Evolutionary conservation across 202 grass and related monocot species (phyloP), one percentile per base, ranked within the genome.

Genomic region (Musa balbisiana): DNA sequence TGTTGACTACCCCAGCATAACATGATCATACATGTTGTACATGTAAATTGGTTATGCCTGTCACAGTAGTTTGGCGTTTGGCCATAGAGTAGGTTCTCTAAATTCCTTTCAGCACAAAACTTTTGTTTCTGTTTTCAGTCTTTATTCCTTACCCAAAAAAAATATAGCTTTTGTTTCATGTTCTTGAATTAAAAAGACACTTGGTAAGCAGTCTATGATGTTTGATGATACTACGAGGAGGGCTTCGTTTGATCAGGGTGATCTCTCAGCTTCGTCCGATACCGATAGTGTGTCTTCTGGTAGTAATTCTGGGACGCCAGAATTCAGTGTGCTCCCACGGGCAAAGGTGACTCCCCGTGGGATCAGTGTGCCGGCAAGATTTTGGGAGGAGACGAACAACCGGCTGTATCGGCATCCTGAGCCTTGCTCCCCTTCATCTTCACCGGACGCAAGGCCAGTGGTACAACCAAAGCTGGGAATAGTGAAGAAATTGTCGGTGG

Each of bases 261-360:
- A 95, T 50, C 82, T 88, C 78, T 72, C 89, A 73, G 85, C 93
- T 75, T 95, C 94, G 2, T 93, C 95, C 0, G 95, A 99, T 71
- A 95, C 95, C 1, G 95, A 99, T 65, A 99, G 95, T n/a, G 84
- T 87, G 58, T 99, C 95, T 2, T 99, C 91, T 53, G 95, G 89
- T 58, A 94, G 91, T 82, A 81, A 94, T 87, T 91, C 89, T 2
- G 87, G 87, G 52, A 91, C 95, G 9, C 87, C 83, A 25, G 85
- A 93, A 11, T 78, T 87, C 11, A 50, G 69, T 23, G 51, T 88
- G 51, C 56, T 79, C 12, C 81, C 88, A 62, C 81, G 95, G 74
- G 53, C 69, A 50, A 82, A 73, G 3, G 56, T 53, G 20, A 79
- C 79, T 1, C 15, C 80, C 0, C 87, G 86, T 64, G 91, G 83